Base-by-base conservation (phyloP, 495 filamentous ascomycete genomes). In the Rostrohypoxylon terebratum region DNA sequence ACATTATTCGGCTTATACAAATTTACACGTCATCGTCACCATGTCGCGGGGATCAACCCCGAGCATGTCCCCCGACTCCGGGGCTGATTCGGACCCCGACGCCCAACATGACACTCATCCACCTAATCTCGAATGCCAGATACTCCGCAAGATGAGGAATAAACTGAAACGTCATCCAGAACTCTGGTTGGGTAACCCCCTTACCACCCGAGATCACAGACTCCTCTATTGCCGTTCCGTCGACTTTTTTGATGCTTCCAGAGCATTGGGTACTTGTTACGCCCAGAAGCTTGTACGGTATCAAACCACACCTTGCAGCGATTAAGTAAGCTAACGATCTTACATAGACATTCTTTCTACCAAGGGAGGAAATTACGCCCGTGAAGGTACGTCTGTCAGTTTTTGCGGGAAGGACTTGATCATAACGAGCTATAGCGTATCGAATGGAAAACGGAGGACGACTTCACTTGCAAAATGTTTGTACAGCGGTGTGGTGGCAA, bases 221-320 rank as follows among this genome's bases (percentile, higher is more conserved):
- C 47, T 63, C 0, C 36, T 63, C 7, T 21, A 25, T 36, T 13
- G 45, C 33, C 1, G 7, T 16, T 10, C 44, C 5, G 59, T 33
- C 44, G 42, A 62, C 5, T 62, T 62, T 10, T 7, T 62, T 44
- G 44, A 33, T 33, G 38, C 34, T 10, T 16, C 45, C 0, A 33
- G 31, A 4, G 18, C 3, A 2, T 34, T 1, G 2, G 42, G 42
- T 4, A 6, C 5, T 7, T 45, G 28, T 10, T 45, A 50, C 20
- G 42, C 50, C n/a, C 10, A 4, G 7, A 62, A 62, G 59, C 48
- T 62, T 13, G 59, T 62, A 62, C 34, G 44, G 13, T 20, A 25
- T 4, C 5, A 5, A 14, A 13, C 1, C 10, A 28, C 14, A n/a
- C 16, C 4, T n/a, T 16, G 23, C 1, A 11, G n/a, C 31, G 2